phyloP scores from a whole-genome alignment of 768 basidiomycete genomes.

The Suillus clintonianus region DNA sequence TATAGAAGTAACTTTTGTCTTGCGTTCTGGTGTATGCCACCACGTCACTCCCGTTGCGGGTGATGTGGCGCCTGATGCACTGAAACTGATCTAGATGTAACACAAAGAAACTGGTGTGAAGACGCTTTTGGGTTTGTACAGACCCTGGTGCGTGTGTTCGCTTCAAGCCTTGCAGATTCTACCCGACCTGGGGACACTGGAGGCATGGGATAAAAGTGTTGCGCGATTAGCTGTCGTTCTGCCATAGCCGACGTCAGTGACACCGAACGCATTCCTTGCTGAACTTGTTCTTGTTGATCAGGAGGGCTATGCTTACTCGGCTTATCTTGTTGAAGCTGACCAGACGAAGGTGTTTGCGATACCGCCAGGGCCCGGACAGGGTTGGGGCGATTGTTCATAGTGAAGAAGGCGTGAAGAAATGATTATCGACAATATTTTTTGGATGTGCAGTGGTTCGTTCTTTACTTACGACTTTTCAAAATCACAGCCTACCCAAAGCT shows the following conservation, averaged over 20 bases:
- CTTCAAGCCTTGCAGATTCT: constrained; percentile 4
- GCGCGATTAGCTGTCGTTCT: constrained; percentile 5
- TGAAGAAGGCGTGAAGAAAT: constrained; percentile 13
- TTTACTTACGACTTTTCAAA: not conserved
- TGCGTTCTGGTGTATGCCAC: too few relatives aligned
- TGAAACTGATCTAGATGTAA: constrained; percentile 17
- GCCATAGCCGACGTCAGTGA: not conserved
- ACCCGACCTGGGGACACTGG: not conserved
- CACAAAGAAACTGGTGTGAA: constrained; percentile 8
- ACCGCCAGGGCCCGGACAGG: constrained; percentile 13
- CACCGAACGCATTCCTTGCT: constrained; percentile 8
- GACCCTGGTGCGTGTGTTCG: constrained; percentile 11
- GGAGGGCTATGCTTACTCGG: constrained; percentile 35
- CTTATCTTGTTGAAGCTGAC: constrained; percentile 34
- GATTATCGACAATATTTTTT: not conserved
- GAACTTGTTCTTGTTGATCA: constrained; percentile 36
- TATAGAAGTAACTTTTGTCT: too few relatives aligned
- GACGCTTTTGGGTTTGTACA: constrained; percentile 27
- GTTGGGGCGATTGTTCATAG: constrained; percentile 28
- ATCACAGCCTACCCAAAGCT: not conserved
- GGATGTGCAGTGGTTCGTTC: not conserved
- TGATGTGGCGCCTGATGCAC: constrained; percentile 9
- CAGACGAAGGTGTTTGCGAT: constrained; percentile 32
- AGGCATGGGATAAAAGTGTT: not conserved
- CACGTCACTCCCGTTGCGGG: too few relatives aligned